A percentile compares a stretch with the other conserved stretches of the same genome.
phyloP scores from a whole-genome alignment of 2,329 filamentous ascomycete species.

The Teratosphaeria destructans region DNA sequence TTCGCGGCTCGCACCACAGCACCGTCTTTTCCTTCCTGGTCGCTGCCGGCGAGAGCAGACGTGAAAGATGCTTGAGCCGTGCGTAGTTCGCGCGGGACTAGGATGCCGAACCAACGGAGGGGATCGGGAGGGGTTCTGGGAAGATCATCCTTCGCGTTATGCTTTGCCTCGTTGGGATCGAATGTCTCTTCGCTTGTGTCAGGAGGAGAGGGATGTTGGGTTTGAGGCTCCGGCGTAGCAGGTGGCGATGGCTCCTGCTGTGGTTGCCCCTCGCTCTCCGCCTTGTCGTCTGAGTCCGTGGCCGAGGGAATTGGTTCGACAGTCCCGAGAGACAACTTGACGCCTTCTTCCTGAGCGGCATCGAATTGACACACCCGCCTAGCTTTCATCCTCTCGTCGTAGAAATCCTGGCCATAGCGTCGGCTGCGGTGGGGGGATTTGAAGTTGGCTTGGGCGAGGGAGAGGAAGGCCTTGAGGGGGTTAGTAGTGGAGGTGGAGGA shows the following conservation, averaged over 20 bases:
- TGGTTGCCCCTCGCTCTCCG: not conserved
- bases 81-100: conserved; percentile 39
- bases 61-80: conserved; percentile 50
- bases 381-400: conserved; percentile 64
- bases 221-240: conserved; percentile 35
- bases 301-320: not conserved
- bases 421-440: conserved; percentile 41
- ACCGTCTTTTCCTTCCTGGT: conserved; percentile 27
- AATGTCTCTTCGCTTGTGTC: not conserved
- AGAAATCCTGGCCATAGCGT: conserved; percentile 59
- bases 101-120: conserved; percentile 45
- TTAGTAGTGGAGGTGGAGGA: not conserved
- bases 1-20: conserved; percentile 49
- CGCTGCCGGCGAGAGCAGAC: conserved; percentile 33
- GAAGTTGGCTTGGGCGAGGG: conserved; percentile 67
- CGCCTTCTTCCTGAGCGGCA: conserved; percentile 12
- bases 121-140: conserved; percentile 38
- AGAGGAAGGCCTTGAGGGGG: conserved; percentile 31
- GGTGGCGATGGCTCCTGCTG: conserved; percentile 16
- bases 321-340: not conserved
- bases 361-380: conserved; percentile 33
- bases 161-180: not conserved
- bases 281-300: conserved; percentile 1
- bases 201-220: not conserved
- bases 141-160: not conserved